Evolutionary conservation across 202 grass and related monocot species (phyloP).

Genomic region (Alloteropsis angusta): DNA sequence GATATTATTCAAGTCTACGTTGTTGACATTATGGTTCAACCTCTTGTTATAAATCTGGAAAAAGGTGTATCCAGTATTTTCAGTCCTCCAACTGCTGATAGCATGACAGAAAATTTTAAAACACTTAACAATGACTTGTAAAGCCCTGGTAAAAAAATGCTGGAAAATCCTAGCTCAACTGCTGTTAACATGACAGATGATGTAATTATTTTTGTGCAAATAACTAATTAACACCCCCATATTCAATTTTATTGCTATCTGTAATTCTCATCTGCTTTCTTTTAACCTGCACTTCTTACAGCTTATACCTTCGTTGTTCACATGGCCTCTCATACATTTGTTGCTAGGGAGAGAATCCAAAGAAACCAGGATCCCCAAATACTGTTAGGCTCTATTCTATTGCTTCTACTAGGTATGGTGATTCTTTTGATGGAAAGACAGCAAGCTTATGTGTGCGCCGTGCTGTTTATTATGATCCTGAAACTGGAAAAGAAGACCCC

Average conservation of each 20-base stretch:
- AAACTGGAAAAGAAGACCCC: constrained; percentile 77
- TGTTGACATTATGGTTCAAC: background rate
- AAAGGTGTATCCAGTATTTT: background rate
- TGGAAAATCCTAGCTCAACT: background rate
- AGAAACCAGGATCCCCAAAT: constrained; percentile 72
- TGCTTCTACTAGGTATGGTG: constrained; percentile 88
- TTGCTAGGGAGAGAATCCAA: constrained; percentile 80
- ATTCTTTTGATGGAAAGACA: constrained; percentile 83
- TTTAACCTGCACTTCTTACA: background rate
- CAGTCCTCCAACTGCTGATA: background rate
- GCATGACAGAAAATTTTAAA: background rate
- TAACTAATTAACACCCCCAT: background rate
- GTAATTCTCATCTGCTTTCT: background rate
- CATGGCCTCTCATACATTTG: constrained; percentile 1
- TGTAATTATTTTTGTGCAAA: background rate
- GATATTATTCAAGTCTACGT: background rate
- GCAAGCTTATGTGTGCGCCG: constrained; percentile 77
- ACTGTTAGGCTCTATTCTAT: constrained; percentile 93
- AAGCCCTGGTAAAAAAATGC: background rate
- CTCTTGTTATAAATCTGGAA: background rate
- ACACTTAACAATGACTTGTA: background rate
- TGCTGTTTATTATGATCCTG: constrained; percentile 87
- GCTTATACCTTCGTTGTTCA: background rate
- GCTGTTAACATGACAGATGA: background rate
- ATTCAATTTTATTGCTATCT: background rate